Conservation (phyloP, 1,139 yeast genomes). For the Candida sojae region DNA sequence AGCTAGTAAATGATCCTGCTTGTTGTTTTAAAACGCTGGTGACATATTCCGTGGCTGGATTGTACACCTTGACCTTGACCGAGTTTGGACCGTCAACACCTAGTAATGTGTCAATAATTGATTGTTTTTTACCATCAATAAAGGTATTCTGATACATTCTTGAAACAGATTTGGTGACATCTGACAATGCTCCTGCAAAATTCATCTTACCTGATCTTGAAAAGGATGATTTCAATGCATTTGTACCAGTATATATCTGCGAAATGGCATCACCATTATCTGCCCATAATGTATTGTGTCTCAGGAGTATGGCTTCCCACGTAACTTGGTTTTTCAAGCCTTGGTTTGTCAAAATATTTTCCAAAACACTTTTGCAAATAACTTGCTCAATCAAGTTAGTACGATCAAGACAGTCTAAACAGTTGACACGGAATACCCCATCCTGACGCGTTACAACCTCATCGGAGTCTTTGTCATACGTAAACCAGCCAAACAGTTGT, state of each 20-base stretch:
- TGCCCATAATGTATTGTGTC: slow-evolving; percentile 91
- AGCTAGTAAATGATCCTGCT: slow-evolving; percentile 60
- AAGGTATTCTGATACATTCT: slow-evolving; percentile 95
- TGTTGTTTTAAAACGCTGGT: slow-evolving; percentile 55
- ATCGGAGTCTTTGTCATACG: slow-evolving; percentile 53
- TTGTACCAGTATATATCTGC: slow-evolving; percentile 95
- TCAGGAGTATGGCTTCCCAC: slow-evolving; percentile 52
- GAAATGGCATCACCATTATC: slow-evolving; percentile 98
- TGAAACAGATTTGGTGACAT: slow-evolving; percentile 93
- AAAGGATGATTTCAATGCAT: slow-evolving; percentile 91
- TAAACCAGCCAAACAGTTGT: slow-evolving; percentile 78
- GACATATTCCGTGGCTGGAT: slow-evolving; percentile 86
- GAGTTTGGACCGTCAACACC: slow-evolving; percentile 79
- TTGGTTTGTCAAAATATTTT: slow-evolving; percentile 49
- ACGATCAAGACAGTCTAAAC: slow-evolving; percentile 93
- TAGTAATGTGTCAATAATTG: slow-evolving; percentile 78
- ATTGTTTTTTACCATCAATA: slow-evolving; percentile 87
- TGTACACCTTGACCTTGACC: slow-evolving; percentile 69
- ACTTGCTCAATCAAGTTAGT: slow-evolving; percentile 93
- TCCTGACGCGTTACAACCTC: slow-evolving; percentile 70
- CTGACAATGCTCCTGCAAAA: slow-evolving; percentile 92
- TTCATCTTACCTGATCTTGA: slow-evolving; percentile 96
- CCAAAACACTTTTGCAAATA: slow-evolving; percentile 59
- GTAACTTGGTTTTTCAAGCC: slow-evolving; percentile 20
- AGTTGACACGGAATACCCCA: slow-evolving; percentile 90